Conservation (phyloP, 2,329 filamentous ascomycete species). For the Phaeosphaeria sp. region DNA sequence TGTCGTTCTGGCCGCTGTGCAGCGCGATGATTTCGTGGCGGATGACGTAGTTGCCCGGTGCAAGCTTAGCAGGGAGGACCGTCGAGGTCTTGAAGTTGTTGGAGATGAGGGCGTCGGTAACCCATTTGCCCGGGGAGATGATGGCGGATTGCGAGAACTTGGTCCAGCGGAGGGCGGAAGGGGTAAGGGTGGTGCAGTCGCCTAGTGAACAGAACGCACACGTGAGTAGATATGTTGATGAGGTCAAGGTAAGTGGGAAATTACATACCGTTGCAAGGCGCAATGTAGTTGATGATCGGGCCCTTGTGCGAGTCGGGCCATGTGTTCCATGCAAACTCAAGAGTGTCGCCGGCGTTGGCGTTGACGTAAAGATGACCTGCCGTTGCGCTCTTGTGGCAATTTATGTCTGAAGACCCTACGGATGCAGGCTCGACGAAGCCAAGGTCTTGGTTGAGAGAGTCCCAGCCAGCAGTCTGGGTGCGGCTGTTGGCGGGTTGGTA, state of each 20-base stretch:
- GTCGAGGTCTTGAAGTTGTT: slow-evolving; percentile 57
- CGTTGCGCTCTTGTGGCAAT: slow-evolving; percentile 49
- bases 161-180: slow-evolving; percentile 38
- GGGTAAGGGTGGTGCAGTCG: slow-evolving; percentile 38
- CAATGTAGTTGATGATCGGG: slow-evolving; percentile 49
- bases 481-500: slow-evolving; percentile 31
- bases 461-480: slow-evolving; percentile 44
- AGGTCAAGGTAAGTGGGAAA: not conserved
- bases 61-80: slow-evolving; percentile 53
- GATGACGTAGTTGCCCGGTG: slow-evolving; percentile 60
- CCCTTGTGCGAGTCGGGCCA: slow-evolving; percentile 47
- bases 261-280: slow-evolving; percentile 39
- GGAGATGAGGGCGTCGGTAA: slow-evolving; percentile 42
- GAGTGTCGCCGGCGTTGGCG: slow-evolving; percentile 41
- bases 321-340: slow-evolving; percentile 46
- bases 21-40: slow-evolving; percentile 62
- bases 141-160: slow-evolving; percentile 42
- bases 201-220: slow-evolving; percentile 21
- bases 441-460: slow-evolving; percentile 44
- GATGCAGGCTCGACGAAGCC: slow-evolving; percentile 45
- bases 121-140: slow-evolving; percentile 40
- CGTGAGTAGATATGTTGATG: not conserved
- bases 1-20: slow-evolving; percentile 50
- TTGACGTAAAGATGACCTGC: slow-evolving; percentile 41
- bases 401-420: slow-evolving; percentile 37